Evolutionary conservation across 495 filamentous ascomycete genomes (phyloP), one percentile per base, ranked within the genome.

Genomic region (Bombardia bombarda): DNA sequence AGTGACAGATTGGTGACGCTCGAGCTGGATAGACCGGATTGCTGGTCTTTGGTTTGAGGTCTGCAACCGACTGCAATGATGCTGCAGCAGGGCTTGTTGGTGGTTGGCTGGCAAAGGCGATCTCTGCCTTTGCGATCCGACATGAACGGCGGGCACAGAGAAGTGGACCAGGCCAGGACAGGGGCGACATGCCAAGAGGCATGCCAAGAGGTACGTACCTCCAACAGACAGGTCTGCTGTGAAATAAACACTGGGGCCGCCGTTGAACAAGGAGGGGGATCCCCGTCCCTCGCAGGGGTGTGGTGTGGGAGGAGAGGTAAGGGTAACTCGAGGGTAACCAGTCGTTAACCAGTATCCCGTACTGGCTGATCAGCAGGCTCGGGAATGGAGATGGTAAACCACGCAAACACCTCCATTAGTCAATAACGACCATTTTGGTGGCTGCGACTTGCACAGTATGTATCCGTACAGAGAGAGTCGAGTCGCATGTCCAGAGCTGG

Each of bases 151-250:
- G 32, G 24, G 24, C 6, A 26, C 24, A 26, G 24, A 37, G 25
- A 47, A 17, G 31, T 28, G 21, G 37, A 20, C 47, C 26, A 28
- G 51, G 48, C 45, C 50, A 49, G 43, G 54, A 54, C 45, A 30
- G 24, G 25, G 28, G 35, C 42, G 30, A 20, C 14, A 19, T 13
- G 18, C 32, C 32, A 17, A 19, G 32, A 16, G 7, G 8, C 8
- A 7, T 3, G 18, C 18, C 32, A 34, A 34, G 32, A 34, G 12
- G 12, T 7, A 9, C 32, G 9, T 14, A n/a, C n/a, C 32, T 1
- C 14, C 3, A 34, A 34, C 18, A 9, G 32, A 16, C 9, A 34
- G 14, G 32, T 8, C 14, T 8, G 2, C 18, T n/a, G n/a, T n/a
- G n/a, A n/a, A n/a, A 13, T 13, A 28, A 28, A 28, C 9, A 28